Base-by-base conservation (phyloP, 345 rosid species). In the Aquilaria sinensis region DNA sequence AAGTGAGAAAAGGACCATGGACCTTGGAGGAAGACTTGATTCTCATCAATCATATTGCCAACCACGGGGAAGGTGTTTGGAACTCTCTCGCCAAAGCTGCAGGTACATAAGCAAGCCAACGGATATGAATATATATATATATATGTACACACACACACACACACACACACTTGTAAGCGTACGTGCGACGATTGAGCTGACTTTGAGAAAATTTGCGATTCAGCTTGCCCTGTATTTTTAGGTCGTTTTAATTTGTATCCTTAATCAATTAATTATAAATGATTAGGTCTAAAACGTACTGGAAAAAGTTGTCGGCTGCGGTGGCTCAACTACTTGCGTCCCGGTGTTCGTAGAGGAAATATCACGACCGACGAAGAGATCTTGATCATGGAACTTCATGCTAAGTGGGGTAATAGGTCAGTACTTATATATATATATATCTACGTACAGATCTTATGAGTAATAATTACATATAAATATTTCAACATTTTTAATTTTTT, bases 1-100 rank as follows among this genome's bases (percentile, higher is more conserved):
- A 88, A 59, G 95, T 90, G 73, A 88, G 97, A 57, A 94, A 94
- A 78, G 99, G 99, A 57, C 97, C 97, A 65, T 94, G 99, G 99
- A 90, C 99, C 43, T 71, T 88, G 85, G 99, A 94, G 75, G 99
- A 90, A 74, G 99, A 94, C 75, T 73, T 85, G 72, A 87, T 90
- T 73, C 87, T 94, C 56, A 90, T 88, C 75, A 86, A 85, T 78
- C 80, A 94, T 58, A 90, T 94, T 33, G 84, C 89, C 51, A 86
- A 83, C 68, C 95, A 94, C 14, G 99, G 99, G 10, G 95, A 94
- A 85, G 97, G 97, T n/a, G 88, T 81, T 23, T 94, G 99, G 99
- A 94, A 90, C 76, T 81, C 92, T 48, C 95, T 94, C 3, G 97
- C 99, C 57, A 90, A 78, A 82, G 81, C 94, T 53, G 96, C 99